Evolutionary conservation across 441 rosid species (phyloP), one percentile per base, ranked within the genome.

Genomic region (Aquilaria agallochum): DNA sequence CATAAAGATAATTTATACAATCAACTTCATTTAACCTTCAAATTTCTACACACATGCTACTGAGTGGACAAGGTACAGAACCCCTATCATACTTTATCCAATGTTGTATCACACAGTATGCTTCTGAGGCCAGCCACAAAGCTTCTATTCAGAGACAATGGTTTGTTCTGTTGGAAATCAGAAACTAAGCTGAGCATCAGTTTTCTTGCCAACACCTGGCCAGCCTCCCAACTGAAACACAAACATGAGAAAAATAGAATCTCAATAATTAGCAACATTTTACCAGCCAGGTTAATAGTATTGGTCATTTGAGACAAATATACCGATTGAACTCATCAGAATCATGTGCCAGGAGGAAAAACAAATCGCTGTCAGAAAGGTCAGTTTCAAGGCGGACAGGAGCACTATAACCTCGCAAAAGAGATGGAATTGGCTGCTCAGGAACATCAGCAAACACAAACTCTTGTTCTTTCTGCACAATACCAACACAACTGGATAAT

Each of bases 281-380:
- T 33, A 34, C 60, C 32, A 9, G 13, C 31, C 47, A 63, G 44
- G 30, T 44, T 55, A 60, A 14, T 66, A 42, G 31, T 30, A 51
- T 7, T 10, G 47, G 48, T 40, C 48, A 30, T 36, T 47, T 8
- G 11, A 50, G 66, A 75, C 66, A 58, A 46, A 74, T 87, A 65
- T 71, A 95, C 98, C 98, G 93, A 69, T 92, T 95, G 73, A 92
- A 95, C 79, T 83, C 99, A 72, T 95, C 97, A 0, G 93, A 85
- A 79, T 92, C 99, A 66, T 95, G 76, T 13, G 99, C 98, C 53
- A 95, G 88, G 60, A 95, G 99, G 91, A 92, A 92, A 82, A 78
- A 92, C 54, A 92, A 68, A 59, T 95, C 95, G 67, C 71, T 76
- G 62, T 86, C 79, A 11, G 93, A 80, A 51, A 89, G 87, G 79